phyloP scores from a whole-genome alignment of 2,329 filamentous ascomycete species.

The Fusarium neocosmosporiellum region DNA sequence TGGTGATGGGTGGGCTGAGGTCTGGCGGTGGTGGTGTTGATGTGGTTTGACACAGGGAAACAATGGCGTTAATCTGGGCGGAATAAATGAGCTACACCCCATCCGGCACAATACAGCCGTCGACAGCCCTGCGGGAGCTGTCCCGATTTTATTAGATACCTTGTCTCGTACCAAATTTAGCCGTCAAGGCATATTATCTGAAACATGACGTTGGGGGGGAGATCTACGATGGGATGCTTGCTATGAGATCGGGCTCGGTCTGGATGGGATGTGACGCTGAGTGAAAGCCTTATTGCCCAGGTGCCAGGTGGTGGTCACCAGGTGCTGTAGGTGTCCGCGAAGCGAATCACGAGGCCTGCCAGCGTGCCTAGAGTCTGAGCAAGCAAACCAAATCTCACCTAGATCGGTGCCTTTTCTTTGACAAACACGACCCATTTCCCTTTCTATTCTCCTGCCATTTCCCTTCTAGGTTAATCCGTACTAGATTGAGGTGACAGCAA shows the following conservation, averaged over 20 bases:
- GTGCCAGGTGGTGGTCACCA: background rate
- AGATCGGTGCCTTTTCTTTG: background rate
- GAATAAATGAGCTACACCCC: slow-evolving; percentile 15
- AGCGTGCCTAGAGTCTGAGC: background rate
- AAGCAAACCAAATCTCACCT: slow-evolving; percentile 9
- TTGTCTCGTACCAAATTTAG: background rate
- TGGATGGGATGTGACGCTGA: slow-evolving; percentile 24
- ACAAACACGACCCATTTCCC: slow-evolving; percentile 9
- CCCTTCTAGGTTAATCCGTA: slow-evolving; percentile 17
- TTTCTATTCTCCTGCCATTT: background rate
- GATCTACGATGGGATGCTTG: slow-evolving; percentile 30
- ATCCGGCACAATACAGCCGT: slow-evolving; percentile 23
- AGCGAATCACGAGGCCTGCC: slow-evolving; percentile 27
- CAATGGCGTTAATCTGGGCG: slow-evolving; percentile 30
- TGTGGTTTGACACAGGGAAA: slow-evolving; percentile 32
- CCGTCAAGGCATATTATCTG: background rate
- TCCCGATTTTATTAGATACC: slow-evolving; percentile 9
- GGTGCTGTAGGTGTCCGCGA: background rate
- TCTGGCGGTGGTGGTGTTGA: slow-evolving; percentile 32
- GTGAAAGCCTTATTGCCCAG: background rate
- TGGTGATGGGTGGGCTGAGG: slow-evolving; percentile 18
- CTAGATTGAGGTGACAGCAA: slow-evolving; percentile 13
- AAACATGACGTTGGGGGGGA: slow-evolving; percentile 23
- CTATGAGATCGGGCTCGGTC: slow-evolving; percentile 11
- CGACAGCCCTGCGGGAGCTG: slow-evolving; percentile 4